Base-by-base conservation (phyloP, 768 basidiomycete genomes). In the Lentinula sp. region DNA sequence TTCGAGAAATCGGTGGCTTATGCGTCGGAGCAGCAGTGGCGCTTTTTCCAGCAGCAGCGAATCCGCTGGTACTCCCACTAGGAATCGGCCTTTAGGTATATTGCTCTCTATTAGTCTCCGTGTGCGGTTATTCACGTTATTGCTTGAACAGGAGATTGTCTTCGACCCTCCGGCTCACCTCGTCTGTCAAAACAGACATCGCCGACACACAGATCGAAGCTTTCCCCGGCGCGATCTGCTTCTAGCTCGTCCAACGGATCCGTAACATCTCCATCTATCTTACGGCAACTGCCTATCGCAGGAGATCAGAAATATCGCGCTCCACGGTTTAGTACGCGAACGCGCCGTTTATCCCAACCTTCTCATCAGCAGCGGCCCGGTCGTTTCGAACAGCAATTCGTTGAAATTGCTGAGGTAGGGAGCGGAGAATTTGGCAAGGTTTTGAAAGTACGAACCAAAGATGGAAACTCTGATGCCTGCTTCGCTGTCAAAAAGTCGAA, bases 401-500 rank as follows among this genome's bases (percentile, higher is more conserved):
- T 85, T 8, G 85, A 91, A 66, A 75, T 93, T 45, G 89, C 90
- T 60, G 84, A 87, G 67, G 79, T 98, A 10, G 96, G 96, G 5
- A 88, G 87, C 56, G 96, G 96, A 13, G 93, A 93, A 70, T 98
- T 98, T 73, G 95, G 95, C 28, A 89, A 89, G 68, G 96, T 94
- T 18, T 89, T 93, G 75, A 92, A 90, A 74, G 92, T 88, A 46
- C 83, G 81, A 59, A 77, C 79, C 70, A 92, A 93, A 75, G 78
- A 80, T 43, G 78, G 75, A 62, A 74, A 79, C 63, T 76, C 82
- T 41, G 68, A 71, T 39, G 74, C 76, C 52, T 73, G 92, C 37
- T 95, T 82, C 71, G 96, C 96, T 9, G 85, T 99, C 68, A 99
- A 99, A 80, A 90, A 91, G 71, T 95, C 93, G 35, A 95, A 95